Percentiles rank a stretch among this genome's conserved stretches.
Evolutionary conservation across 2,329 filamentous ascomycete species (phyloP).

Genomic region (Fusarium succisae): DNA sequence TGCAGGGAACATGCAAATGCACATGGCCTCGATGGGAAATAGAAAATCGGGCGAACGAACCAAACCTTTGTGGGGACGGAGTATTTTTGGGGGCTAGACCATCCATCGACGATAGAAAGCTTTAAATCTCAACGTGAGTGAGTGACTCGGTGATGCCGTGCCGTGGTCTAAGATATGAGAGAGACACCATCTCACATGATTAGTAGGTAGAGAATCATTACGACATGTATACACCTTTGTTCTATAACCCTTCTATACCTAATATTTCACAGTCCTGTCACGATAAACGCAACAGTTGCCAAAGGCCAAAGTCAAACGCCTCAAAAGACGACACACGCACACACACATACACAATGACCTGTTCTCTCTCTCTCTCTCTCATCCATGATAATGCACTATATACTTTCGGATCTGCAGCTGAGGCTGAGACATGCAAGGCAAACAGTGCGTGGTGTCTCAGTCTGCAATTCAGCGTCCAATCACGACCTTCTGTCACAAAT

Average conservation of each 20-base stretch:
- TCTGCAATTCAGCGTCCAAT: slow-evolving; percentile 11
- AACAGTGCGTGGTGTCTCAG: slow-evolving; percentile 21
- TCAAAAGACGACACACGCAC: background rate
- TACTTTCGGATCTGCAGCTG: background rate
- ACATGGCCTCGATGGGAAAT: slow-evolving; percentile 25
- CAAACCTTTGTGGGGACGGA: slow-evolving; percentile 4
- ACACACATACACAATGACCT: background rate
- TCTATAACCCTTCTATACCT: background rate
- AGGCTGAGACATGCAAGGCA: slow-evolving; percentile 27
- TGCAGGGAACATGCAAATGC: slow-evolving; percentile 23
- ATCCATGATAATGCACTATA: background rate
- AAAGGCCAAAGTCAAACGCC: background rate
- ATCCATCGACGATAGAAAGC: background rate
- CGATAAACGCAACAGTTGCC: background rate
- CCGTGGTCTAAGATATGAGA: background rate
- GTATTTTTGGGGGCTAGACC: background rate
- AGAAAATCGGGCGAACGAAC: slow-evolving; percentile 1
- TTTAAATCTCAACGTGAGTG: background rate
- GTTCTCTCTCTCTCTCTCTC: background rate
- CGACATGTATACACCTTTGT: background rate
- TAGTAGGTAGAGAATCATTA: too few species aligned
- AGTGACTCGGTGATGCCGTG: slow-evolving; percentile 4
- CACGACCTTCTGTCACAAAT: slow-evolving; percentile 9
- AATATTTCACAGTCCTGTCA: background rate
- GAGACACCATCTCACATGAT: background rate